Base-by-base conservation (phyloP, 805 yeast genomes). In the Starmera caribaea region DNA sequence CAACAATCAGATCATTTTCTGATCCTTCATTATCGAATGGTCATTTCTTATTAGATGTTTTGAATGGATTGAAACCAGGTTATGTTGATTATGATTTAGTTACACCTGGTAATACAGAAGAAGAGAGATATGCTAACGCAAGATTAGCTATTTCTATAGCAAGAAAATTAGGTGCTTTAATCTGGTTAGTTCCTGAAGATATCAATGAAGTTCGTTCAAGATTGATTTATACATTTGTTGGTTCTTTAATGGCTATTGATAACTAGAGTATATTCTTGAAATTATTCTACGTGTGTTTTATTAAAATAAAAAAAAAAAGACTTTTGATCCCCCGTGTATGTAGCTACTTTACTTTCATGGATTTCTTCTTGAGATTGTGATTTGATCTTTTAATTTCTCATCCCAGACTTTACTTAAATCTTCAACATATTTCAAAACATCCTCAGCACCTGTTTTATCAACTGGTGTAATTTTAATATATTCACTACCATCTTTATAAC, bases 171-270 rank as follows among this genome's bases (percentile, higher is more conserved):
- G 98, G 98, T 45, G 98, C 96, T 32, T 76, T 92, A 59, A 92
- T 92, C 55, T 92, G 97, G 97, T 73, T 92, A 51, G 96, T 92
- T n/a, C 98, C 98, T n/a, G 98, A 92, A 63, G 98, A 92, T 66
- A 92, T 92, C 55, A 84, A 81, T 54, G 97, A 90, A 66, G 97
- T 92, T 34, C 83, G 97, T 64, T 74, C 95, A 35, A 79, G 97
- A 62, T 79, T 92, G 66, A 84, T 92, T 42, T 74, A 88, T 59
- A 88, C 97, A 1, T 92, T 92, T 60, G 86, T 92, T 45, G 98
- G 97, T 39, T 86, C 96, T 38, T 75, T 92, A 62, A 92, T 92
- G 98, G 68, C 89, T 9, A 62, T 84, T 35, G 62, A 64, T 26
- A 55, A 54, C 6, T 29, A n/a, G 5, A 6, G 11, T 29, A 29